A percentile compares a stretch with the other conserved stretches of the same genome.
Evolutionary conservation across 257 asterid species (phyloP).

Genomic region (Solanum arcanum): DNA sequence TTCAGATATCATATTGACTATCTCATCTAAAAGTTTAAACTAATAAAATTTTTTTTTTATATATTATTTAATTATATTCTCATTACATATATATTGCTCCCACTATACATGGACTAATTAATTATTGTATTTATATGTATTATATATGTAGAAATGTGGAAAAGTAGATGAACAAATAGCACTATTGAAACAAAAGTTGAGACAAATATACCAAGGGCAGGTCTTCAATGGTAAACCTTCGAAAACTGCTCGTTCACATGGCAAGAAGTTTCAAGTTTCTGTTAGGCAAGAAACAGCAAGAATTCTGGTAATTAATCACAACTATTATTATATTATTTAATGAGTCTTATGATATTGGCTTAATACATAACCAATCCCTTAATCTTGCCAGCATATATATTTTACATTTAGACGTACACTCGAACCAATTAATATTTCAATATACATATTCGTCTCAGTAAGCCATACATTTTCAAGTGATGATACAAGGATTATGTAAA

Average conservation of each 20-base stretch:
- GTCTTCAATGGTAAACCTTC: constrained; percentile 83
- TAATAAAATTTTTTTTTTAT: too few species aligned
- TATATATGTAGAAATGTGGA: constrained; percentile 55
- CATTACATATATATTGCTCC: too few species aligned
- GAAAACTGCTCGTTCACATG: constrained; percentile 84
- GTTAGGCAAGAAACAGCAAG: constrained; percentile 65
- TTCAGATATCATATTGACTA: too few species aligned
- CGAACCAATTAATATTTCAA: background rate
- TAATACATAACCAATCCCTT: background rate
- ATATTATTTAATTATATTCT: too few species aligned
- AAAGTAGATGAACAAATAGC: constrained; percentile 66
- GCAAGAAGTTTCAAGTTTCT: constrained; percentile 87
- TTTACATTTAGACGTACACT: background rate
- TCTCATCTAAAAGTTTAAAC: too few species aligned
- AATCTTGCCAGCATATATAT: background rate
- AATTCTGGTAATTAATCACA: constrained; percentile 31
- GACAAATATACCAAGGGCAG: constrained; percentile 56
- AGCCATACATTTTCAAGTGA: background rate
- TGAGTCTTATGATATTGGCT: too few species aligned
- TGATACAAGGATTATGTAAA: background rate
- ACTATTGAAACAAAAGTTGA: constrained; percentile 69
- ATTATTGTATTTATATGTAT: background rate
- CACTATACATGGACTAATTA: background rate
- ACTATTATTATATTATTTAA: background rate
- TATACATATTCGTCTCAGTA: background rate